Percentiles rank a stretch among this genome's conserved stretches.
These are phyloP conservation scores for Solanum gandarillasii DNA, from an alignment of 257 asterid genomes.

Conservation along the genomic window DNA sequence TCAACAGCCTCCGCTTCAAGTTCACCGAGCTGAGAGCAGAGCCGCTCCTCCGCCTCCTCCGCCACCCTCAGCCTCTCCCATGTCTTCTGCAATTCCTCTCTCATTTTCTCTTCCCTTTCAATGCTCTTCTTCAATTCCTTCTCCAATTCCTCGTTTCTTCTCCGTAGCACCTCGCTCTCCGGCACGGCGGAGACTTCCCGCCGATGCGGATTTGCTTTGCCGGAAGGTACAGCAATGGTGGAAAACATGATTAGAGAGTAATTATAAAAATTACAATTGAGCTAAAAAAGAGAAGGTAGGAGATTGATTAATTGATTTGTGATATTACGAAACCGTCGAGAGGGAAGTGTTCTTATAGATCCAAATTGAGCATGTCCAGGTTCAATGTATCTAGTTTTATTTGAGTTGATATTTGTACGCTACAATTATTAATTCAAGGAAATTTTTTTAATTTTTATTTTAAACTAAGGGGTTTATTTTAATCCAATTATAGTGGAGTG, in stretches of 20 bases:
- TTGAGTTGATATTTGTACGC: background rate
- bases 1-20: conserved; percentile 75
- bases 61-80: conserved; percentile 53
- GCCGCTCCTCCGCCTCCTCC: conserved; percentile 89
- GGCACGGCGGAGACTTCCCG: background rate
- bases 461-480: background rate
- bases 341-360: background rate
- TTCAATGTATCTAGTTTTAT: background rate
- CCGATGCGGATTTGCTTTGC: background rate
- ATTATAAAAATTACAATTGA: background rate
- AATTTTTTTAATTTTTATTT: too few species aligned
- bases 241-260: conserved; percentile 28
- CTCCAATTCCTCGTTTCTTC: conserved; percentile 68
- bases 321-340: background rate
- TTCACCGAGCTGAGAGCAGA: conserved; percentile 74
- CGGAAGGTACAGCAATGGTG: conserved; percentile 19
- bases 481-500: background rate
- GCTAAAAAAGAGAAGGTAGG: background rate
- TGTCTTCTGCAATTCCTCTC: conserved; percentile 25
- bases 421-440: background rate
- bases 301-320: background rate
- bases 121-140: conserved; percentile 36
- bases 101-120: conserved; percentile 56
- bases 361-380: background rate
- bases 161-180: conserved; percentile 29